These are phyloP conservation scores for Onygena corvina DNA, from an alignment of 2,329 filamentous ascomycete species.

Conservation along the genomic window DNA sequence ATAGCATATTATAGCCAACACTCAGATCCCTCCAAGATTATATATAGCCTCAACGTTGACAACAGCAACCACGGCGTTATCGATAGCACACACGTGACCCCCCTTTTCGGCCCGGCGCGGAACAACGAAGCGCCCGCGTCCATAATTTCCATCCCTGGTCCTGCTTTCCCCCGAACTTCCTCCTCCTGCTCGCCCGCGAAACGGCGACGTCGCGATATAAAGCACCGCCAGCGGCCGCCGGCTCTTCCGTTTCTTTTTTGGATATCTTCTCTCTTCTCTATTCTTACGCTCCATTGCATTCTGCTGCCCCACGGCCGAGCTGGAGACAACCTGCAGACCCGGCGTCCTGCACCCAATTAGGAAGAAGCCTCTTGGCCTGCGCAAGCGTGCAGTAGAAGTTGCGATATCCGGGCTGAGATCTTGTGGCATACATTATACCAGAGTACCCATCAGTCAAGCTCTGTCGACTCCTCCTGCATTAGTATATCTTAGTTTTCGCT, in stretches of 20 bases:
- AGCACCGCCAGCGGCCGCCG: background rate
- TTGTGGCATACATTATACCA: background rate
- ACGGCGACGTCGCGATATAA: background rate
- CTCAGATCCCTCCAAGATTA: too few species aligned
- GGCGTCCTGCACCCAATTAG: background rate
- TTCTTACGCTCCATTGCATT: background rate
- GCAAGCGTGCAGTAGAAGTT: background rate
- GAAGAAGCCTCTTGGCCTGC: background rate
- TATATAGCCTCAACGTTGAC: too few species aligned
- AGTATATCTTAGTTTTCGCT: too few species aligned
- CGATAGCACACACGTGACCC: conserved; percentile 7
- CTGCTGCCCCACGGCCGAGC: background rate
- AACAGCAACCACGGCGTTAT: too few species aligned
- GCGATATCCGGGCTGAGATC: background rate
- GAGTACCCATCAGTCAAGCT: background rate
- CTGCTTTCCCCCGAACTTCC: conserved; percentile 1
- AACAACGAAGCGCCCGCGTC: background rate
- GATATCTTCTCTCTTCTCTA: background rate
- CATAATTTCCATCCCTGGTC: conserved; percentile 1
- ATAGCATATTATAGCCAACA: too few species aligned
- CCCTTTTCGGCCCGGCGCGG: background rate
- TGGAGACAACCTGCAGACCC: background rate
- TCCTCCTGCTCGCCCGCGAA: background rate
- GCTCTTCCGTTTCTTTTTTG: conserved; percentile 2
- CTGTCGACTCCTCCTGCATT: too few species aligned